A percentile compares a stretch with the other conserved stretches of the same genome.
Conservation (phyloP, 805 yeast species). For the Lipomyces yamanashiensis region DNA sequence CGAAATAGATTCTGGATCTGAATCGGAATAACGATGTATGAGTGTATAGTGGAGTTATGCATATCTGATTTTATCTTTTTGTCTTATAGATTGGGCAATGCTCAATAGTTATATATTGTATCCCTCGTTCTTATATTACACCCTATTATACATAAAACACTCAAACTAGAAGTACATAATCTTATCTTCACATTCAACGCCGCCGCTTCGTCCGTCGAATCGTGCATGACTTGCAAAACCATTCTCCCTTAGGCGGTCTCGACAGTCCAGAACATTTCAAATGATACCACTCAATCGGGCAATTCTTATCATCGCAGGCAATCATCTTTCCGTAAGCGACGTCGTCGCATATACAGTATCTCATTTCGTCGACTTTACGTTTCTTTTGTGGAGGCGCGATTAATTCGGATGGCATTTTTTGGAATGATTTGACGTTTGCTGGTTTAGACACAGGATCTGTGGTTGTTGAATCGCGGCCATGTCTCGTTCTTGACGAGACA, state of each 20-base stretch:
- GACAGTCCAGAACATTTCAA: conserved; percentile 87
- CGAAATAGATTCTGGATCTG: conserved; percentile 33
- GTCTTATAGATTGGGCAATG: not conserved
- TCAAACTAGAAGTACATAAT: not conserved
- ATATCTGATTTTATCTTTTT: not conserved
- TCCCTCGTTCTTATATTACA: not conserved
- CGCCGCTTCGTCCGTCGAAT: conserved; percentile 10
- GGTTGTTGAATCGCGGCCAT: too few species aligned
- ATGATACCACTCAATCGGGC: conserved; percentile 95
- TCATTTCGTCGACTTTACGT: conserved; percentile 12
- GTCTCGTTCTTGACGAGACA: too few species aligned
- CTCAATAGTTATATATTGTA: not conserved
- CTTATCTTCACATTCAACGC: too few species aligned
- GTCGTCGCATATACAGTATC: conserved; percentile 55
- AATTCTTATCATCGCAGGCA: conserved; percentile 81
- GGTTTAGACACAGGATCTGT: not conserved
- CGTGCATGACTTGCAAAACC: conserved; percentile 75
- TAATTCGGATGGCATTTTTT: not conserved
- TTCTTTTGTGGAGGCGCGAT: conserved; percentile 5
- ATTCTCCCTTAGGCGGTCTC: conserved; percentile 82
- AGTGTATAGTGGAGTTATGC: not conserved
- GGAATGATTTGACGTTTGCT: not conserved
- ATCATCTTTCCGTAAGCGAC: conserved; percentile 76
- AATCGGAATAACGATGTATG: conserved; percentile 27
- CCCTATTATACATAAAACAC: not conserved